Base-by-base conservation (phyloP, 495 filamentous ascomycete genomes). In the Collariella sp. region DNA sequence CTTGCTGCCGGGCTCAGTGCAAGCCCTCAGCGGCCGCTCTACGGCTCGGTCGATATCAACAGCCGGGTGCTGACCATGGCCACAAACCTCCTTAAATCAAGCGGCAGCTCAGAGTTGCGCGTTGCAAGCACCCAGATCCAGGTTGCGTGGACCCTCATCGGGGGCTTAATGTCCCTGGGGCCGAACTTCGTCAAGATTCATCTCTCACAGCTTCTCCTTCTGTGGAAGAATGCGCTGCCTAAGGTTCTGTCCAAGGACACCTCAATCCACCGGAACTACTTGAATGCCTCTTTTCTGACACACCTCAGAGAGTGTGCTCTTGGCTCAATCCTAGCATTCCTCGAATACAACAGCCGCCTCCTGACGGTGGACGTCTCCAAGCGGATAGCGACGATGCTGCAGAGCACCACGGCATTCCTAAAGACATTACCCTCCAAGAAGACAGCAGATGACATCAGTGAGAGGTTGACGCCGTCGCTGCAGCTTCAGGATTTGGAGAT, bases 121-220 rank as follows among this genome's bases (percentile, higher is more conserved):
- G 84, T 91, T 43, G 91, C 91, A 16, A 86, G 86, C 60, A 95
- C 89, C 15, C 93, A 99, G 64, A 89, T 99, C 34, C 93, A 99
- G 61, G 90, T 97, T 5, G 91, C 93, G 18, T 99, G 93, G 93
- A 95, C 95, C 40, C 70, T 99, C 48, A 94, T 99, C 52, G 93
- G 93, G 33, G 93, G 93, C 0, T 71, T 99, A 22, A 97, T 97
- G 94, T 87, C 91, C 7, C 76, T 97, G 2, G 93, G 93, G 0
- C 94, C 94, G 5, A 96, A 95, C 65, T 99, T 99, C 66, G 91
- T 97, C 69, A 99, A 99, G 70, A 97, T 96, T 38, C 93, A 97
- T 72, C 77, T 99, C 18, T 91, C 91, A 3, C 93, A 97, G 67
- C 73, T 99, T 42, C 83, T 97, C 48, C 70, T 97, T n/a, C 76